Base-by-base conservation (phyloP, 1,139 yeast species). In the Pichia sp. region DNA sequence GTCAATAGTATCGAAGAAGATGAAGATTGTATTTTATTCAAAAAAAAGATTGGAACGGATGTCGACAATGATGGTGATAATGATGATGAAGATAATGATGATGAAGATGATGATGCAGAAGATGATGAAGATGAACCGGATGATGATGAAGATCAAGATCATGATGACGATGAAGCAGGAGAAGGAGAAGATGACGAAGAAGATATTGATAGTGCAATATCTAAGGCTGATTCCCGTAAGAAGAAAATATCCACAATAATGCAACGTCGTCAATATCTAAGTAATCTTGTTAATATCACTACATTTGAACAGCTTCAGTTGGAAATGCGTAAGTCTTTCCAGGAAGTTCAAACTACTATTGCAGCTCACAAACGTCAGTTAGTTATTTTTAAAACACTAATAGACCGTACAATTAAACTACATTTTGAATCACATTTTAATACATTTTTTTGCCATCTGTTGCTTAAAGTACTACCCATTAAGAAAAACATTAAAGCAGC, bases 311-410 rank as follows among this genome's bases (percentile, higher is more conserved):
- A 67, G 48, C 62, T 74, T 30, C 64, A 66, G 37, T 46, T 51
- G 11, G 77, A 84, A 2, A 68, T 87, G 57, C 79, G 84, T 0
- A 80, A 76, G 46, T 80, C 82, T 3, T 90, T 90, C 59, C 94
- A 85, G 57, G 92, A 83, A 49, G 87, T 94, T 0, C 97, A 90
- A 57, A 51, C 65, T 33, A 73, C 86, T 1, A 70, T 82, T 32
- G 81, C 92, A 0, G 83, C 90, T 3, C 97, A 89, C 62, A 70
- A 86, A 39, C 83, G 86, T 56, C 79, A 86, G 47, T 78, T 82
- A 7, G 75, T 80, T 11, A 74, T 85, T 9, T 62, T 87, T 59
- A 74, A 74, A 56, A 74, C 74, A 41, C 67, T 86, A 16, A 86
- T 82, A 51, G 57, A 67, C 24, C 73, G 76, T 51, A 79, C 95